Conservation (phyloP, 805 yeast genomes). For the Metschnikowia hibisci region DNA sequence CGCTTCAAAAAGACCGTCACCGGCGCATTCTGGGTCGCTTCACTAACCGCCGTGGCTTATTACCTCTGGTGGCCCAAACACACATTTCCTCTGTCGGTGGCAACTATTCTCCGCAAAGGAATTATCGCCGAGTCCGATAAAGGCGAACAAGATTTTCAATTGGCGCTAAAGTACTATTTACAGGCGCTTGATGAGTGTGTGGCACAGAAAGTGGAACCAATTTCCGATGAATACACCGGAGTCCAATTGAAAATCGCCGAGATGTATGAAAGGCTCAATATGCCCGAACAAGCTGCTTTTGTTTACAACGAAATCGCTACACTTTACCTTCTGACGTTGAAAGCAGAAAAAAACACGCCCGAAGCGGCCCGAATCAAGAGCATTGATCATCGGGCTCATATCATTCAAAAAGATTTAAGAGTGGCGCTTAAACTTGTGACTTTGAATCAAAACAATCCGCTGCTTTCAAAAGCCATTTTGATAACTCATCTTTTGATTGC, state of each 20-base stretch:
- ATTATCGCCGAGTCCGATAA: constrained; percentile 80
- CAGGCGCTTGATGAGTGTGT: constrained; percentile 68
- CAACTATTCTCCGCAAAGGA: constrained; percentile 67
- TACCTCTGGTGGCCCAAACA: constrained; percentile 62
- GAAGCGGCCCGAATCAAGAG: constrained; percentile 22
- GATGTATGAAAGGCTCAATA: constrained; percentile 69
- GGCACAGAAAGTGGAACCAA: constrained; percentile 48
- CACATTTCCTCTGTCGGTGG: constrained; percentile 66
- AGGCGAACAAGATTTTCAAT: constrained; percentile 55
- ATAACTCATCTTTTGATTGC: constrained; percentile 63
- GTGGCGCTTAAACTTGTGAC: constrained; percentile 67
- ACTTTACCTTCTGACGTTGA: constrained; percentile 51
- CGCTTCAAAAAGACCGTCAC: constrained; percentile 13
- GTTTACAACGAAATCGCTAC: constrained; percentile 66
- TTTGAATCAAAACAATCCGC: constrained; percentile 44
- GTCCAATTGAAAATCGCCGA: constrained; percentile 84
- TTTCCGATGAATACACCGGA: constrained; percentile 84
- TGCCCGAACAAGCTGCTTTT: constrained; percentile 59
- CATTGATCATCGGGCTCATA: constrained; percentile 44
- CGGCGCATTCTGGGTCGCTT: constrained; percentile 14
- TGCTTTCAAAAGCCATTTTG: constrained; percentile 51
- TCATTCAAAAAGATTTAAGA: constrained; percentile 67
- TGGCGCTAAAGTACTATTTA: constrained; percentile 69
- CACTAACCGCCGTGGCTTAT: constrained; percentile 27
- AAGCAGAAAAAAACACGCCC: constrained; percentile 29